Percentiles rank a stretch among this genome's conserved stretches.
Evolutionary conservation across 805 yeast species (phyloP).

Genomic region (Candida vartiovaarae): DNA sequence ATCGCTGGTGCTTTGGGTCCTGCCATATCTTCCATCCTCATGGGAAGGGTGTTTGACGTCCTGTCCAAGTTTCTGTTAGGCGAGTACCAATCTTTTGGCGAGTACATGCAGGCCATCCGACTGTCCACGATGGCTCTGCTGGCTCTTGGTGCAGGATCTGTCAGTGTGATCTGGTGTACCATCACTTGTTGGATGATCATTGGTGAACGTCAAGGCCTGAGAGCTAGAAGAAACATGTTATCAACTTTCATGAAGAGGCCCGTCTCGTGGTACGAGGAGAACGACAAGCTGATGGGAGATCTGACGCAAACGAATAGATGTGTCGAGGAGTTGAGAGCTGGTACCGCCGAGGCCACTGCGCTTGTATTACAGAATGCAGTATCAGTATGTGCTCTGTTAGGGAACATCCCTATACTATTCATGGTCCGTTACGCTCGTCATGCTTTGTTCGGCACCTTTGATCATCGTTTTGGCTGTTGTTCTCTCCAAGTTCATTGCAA

Average conservation of each 20-base stretch:
- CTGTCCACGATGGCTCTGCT: conserved; percentile 35
- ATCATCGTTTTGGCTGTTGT: conserved; percentile 41
- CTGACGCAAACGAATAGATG: conserved; percentile 62
- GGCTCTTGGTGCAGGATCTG: conserved; percentile 39
- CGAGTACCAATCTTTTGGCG: conserved; percentile 20
- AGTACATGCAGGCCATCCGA: conserved; percentile 33
- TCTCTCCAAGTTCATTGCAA: conserved; percentile 46
- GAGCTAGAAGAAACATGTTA: conserved; percentile 45
- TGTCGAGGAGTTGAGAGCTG: conserved; percentile 63
- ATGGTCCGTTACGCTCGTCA: conserved; percentile 79
- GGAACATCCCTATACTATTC: conserved; percentile 67
- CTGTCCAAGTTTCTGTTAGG: conserved; percentile 31
- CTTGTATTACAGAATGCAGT: conserved; percentile 45
- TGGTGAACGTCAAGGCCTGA: conserved; percentile 63
- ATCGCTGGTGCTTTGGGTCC: conserved; percentile 48
- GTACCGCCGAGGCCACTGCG: conserved; percentile 62
- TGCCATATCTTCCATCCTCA: conserved; percentile 54
- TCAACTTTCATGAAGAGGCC: conserved; percentile 38
- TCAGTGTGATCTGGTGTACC: conserved; percentile 44
- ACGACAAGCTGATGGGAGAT: conserved; percentile 52
- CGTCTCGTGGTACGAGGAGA: conserved; percentile 57
- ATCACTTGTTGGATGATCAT: conserved; percentile 55
- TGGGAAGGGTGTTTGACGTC: conserved; percentile 55
- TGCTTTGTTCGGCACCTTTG: conserved; percentile 69
- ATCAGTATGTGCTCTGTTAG: conserved; percentile 46